These are phyloP conservation scores for Picocystis salinarum DNA, from an alignment of 139 green algal genomes.

Conservation along the genomic window DNA sequence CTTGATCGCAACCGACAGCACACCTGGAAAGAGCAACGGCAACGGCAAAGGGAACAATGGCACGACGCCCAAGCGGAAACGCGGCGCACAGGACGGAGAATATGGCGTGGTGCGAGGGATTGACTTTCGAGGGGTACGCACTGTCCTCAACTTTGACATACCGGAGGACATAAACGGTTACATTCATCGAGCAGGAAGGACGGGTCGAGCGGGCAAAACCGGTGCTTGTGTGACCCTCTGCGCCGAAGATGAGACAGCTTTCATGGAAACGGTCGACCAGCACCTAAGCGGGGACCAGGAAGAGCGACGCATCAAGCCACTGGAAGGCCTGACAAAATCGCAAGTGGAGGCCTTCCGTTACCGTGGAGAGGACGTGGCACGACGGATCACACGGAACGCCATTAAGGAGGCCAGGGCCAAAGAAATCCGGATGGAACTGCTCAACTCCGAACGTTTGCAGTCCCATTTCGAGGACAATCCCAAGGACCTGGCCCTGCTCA, in stretches of 20 bases:
- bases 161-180: slow-evolving; percentile 22
- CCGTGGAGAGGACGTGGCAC: slow-evolving; percentile 56
- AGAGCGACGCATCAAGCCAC: slow-evolving; percentile 18
- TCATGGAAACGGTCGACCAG: not conserved
- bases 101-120: slow-evolving; percentile 89
- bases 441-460: slow-evolving; percentile 60
- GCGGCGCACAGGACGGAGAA: slow-evolving; percentile 36
- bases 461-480: slow-evolving; percentile 75
- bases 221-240: not conserved
- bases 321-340: slow-evolving; percentile 22
- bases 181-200: not conserved
- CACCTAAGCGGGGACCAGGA: not conserved
- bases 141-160: slow-evolving; percentile 73
- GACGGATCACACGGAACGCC: slow-evolving; percentile 42
- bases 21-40: not conserved
- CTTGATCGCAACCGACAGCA: slow-evolving; percentile 61
- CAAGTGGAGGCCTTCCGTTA: slow-evolving; percentile 40
- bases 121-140: slow-evolving; percentile 88
- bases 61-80: slow-evolving; percentile 9
- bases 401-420: slow-evolving; percentile 64
- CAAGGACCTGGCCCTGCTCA: slow-evolving; percentile 39
- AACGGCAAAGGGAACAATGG: slow-evolving; percentile 2
- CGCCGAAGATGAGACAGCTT: not conserved
- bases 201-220: not conserved
- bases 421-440: slow-evolving; percentile 72